Base-by-base conservation (phyloP, 164 flowering plant species). In the Tinospora cordifolia region DNA sequence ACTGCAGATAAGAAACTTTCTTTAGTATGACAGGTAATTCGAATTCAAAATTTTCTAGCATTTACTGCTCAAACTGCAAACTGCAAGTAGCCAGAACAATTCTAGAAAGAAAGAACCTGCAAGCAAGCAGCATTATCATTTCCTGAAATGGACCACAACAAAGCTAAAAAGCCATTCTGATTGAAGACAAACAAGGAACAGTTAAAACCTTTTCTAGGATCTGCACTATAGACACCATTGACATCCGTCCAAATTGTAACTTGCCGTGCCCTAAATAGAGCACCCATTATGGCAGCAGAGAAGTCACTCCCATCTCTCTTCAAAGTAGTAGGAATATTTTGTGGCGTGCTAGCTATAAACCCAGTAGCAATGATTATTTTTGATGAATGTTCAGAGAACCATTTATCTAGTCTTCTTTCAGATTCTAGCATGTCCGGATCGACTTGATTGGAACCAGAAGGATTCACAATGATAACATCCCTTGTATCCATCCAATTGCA, bases 171-270 rank as follows among this genome's bases (percentile, higher is more conserved):
- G 13, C 47, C 10, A 17, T 51, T 51, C 58, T 51, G 5, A 51
- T 51, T 51, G n/a, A 51, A 38, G 30, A 68, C 25, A 46, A 54
- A 19, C n/a, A 40, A 40, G 49, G 46, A 46, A 14, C 44, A 68
- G 71, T 26, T 59, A 79, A 69, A 74, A 92, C 99, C 99, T 95
- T 92, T 95, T 79, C 98, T 82, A 24, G 99, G 99, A 69, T 95
- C 98, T 73, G 99, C 99, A 85, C 98, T 95, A 72, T 92, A 94
- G 1, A 94, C 98, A 58, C 99, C 99, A 83, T 94, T 90, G 69
- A 94, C 99, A 75, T 92, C 99, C 26, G 99, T 94, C 99, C 98
- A 94, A 72, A 94, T 94, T 69, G 99, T 94, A 71, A 94, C 96
- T 78, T 87, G 91, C 30, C 86, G 81, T 47, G 99, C 97, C 82